Evolutionary conservation across 495 filamentous ascomycete genomes (phyloP), one percentile per base, ranked within the genome.

Genomic region (Neurospora discreta): DNA sequence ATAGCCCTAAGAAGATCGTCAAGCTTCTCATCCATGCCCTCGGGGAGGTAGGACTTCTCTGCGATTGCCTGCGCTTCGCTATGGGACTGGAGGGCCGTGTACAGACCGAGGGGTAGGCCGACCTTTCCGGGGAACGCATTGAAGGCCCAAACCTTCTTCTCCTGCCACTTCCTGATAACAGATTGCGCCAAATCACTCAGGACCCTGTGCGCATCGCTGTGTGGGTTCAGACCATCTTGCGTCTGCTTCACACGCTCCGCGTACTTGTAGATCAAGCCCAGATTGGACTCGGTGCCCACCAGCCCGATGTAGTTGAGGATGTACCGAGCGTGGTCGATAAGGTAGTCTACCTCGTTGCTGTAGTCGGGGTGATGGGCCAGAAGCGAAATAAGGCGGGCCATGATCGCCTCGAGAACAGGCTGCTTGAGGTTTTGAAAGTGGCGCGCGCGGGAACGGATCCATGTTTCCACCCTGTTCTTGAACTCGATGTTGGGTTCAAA

Each of bases 361-460:
- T 95, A 99, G 79, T 99, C 96, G 1, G 94, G 95, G 80, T 99
- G 95, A 78, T 98, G 95, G 16, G 95, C 94, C 20, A 98, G 88
- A 33, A 98, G 83, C 44, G 92, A 95, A 46, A 98, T 81, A 16
- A 98, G 85, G 26, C 95, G 90, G 18, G 92, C 87, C 79, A 99
- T 92, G n/a, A 91, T 84, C 18, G 89, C 84, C 80, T 98, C 96
- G 85, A 98, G 90, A 9, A 90, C 84, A 42, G 84, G 89, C 38
- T 89, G 85, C 70, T 87, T 87, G 41, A 81, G 78, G 16, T 83
- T 77, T 36, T 84, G 80, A 70, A 84, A 87, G 72, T 86, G 81
- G 26, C 84, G 81, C 20, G 90, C 88, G 7, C 94, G 90, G 68
- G 93, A 93, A 26, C 92, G 90, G 68, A 98, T 88, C 95, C 95